Conservation (phyloP, 192 early-diverging fungal species). For the Umbelopsis ramanniana region DNA sequence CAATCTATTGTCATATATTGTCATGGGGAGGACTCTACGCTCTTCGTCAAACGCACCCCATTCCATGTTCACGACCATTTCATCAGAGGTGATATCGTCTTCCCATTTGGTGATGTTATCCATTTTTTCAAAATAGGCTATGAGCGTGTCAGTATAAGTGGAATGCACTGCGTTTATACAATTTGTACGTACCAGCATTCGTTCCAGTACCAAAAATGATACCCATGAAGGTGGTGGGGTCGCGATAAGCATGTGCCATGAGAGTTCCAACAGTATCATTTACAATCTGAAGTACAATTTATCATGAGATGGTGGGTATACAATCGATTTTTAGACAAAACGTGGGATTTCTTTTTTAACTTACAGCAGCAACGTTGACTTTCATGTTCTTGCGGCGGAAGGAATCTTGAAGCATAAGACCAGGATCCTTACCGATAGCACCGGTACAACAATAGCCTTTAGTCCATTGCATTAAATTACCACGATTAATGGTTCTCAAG, state of each 20-base stretch:
- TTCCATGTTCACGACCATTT: slow-evolving; percentile 94
- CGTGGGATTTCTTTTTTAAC: too few relatives aligned
- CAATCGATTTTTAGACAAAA: too few relatives aligned
- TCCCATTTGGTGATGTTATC: slow-evolving; percentile 52
- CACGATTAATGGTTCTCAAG: slow-evolving; percentile 64
- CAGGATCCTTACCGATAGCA: slow-evolving; percentile 78
- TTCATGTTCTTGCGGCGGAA: slow-evolving; percentile 67
- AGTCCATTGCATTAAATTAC: slow-evolving; percentile 69
- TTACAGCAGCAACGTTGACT: slow-evolving; percentile 67
- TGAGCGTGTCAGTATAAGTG: neutral
- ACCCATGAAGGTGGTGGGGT: slow-evolving; percentile 76
- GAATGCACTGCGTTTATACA: too few relatives aligned
- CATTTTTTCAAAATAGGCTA: slow-evolving; percentile 66
- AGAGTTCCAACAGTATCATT: slow-evolving; percentile 93
- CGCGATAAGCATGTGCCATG: slow-evolving; percentile 75
- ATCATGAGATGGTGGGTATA: too few relatives aligned
- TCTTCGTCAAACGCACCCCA: slow-evolving; percentile 93
- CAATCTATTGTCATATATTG: slow-evolving; percentile 81
- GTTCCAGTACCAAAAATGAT: slow-evolving; percentile 93
- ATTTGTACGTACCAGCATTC: slow-evolving; percentile 69
- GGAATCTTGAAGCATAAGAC: slow-evolving; percentile 75
- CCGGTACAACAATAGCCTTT: slow-evolving; percentile 81
- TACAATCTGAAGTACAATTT: slow-evolving; percentile 64
- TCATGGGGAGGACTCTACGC: slow-evolving; percentile 77
- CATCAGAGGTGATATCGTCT: slow-evolving; percentile 30